These are phyloP conservation scores for Sphaerulina vaccinii DNA, from an alignment of 2,329 filamentous ascomycete genomes.

Conservation along the genomic window DNA sequence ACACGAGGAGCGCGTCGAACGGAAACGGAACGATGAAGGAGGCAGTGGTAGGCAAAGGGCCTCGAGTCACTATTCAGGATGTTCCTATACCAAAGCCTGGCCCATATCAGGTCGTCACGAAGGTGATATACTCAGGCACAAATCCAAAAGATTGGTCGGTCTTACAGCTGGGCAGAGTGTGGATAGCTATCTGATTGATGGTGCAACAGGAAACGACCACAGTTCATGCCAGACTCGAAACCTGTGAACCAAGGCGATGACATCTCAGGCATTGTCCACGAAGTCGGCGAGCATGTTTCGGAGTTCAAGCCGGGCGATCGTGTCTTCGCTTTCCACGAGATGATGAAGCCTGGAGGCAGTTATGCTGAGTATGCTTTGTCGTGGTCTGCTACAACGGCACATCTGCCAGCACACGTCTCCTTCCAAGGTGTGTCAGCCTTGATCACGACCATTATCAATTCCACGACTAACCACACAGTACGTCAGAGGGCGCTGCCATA, in stretches of 20 bases:
- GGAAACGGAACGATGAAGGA: constrained; percentile 37
- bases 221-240: constrained; percentile 18
- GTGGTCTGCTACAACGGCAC: constrained; percentile 57
- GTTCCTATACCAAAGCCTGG: constrained; percentile 43
- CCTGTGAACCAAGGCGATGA: constrained; percentile 38
- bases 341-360: constrained; percentile 51
- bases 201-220: constrained; percentile 22
- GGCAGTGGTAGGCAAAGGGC: constrained; percentile 38
- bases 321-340: constrained; percentile 56
- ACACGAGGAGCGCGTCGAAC: constrained; percentile 20
- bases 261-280: constrained; percentile 48
- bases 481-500: constrained; percentile 44
- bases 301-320: constrained; percentile 60
- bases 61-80: constrained; percentile 42
- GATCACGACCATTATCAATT: background rate
- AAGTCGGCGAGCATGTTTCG: constrained; percentile 55
- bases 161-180: background rate
- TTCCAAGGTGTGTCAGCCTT: constrained; percentile 48
- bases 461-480: constrained; percentile 9
- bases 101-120: constrained; percentile 35
- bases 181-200: background rate
- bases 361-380: constrained; percentile 64
- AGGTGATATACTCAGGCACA: constrained; percentile 34
- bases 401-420: constrained; percentile 49
- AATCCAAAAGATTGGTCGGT: constrained; percentile 37